Conservation (phyloP, 805 yeast genomes). For the Ogataea nitratoaversa region DNA sequence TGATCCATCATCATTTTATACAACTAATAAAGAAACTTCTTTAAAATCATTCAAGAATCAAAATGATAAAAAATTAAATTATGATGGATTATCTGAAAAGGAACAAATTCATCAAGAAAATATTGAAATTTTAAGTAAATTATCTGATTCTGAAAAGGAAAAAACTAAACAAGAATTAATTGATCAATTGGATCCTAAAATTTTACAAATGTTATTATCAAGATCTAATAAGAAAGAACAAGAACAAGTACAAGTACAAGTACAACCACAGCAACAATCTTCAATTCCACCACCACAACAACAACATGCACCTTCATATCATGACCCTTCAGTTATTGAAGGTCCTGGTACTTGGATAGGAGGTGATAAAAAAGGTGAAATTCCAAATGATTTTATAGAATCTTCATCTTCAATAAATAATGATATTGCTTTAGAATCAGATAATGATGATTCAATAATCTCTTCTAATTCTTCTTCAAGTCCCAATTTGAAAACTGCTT, state of each 20-base stretch:
- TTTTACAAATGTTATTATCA: constrained; percentile 53
- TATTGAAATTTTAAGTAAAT: constrained; percentile 50
- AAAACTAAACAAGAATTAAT: constrained; percentile 64
- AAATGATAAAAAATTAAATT: constrained; percentile 10
- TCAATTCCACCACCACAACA: background rate
- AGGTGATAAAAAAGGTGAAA: constrained; percentile 27
- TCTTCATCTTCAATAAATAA: constrained; percentile 33
- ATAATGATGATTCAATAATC: background rate
- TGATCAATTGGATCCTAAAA: constrained; percentile 61
- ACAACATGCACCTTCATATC: constrained; percentile 22
- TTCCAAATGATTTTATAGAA: constrained; percentile 35
- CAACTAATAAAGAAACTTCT: no score
- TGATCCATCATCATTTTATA: no score
- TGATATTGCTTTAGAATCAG: no score
- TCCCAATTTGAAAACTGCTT: constrained; percentile 17
- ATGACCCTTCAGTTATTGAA: constrained; percentile 27
- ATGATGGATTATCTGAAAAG: constrained; percentile 47
- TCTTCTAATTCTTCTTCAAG: constrained; percentile 4
- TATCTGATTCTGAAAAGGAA: constrained; percentile 64
- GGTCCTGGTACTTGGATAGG: constrained; percentile 36
- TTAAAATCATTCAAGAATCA: constrained; percentile 11
- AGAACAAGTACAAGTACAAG: constrained; percentile 19
- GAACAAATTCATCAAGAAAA: constrained; percentile 79
- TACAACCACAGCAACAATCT: no score
- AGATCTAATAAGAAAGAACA: constrained; percentile 48